Percentiles rank a stretch among this genome's conserved stretches.
phyloP scores from a whole-genome alignment of 2,329 filamentous ascomycete genomes.

The Cladophialophora yegresii region DNA sequence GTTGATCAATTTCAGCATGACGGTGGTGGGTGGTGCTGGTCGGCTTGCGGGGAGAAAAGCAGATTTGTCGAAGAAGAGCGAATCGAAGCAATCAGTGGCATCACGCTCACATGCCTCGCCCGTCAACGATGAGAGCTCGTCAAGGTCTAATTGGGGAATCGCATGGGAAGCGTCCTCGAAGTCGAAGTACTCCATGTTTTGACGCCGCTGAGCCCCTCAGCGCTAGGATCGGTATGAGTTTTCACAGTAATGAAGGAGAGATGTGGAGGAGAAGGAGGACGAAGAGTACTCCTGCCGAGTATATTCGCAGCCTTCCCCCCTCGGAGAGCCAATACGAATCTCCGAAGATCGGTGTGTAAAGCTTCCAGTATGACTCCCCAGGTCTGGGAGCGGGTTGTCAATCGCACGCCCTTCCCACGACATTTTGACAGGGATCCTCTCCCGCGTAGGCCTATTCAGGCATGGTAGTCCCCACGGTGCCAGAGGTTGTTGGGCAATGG shows the following conservation, averaged over 20 bases:
- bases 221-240: not conserved
- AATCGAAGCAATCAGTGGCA: conserved; percentile 43
- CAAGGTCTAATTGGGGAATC: conserved; percentile 41
- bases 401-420: conserved; percentile 31
- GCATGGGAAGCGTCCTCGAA: conserved; percentile 50
- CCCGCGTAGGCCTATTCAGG: conserved; percentile 1
- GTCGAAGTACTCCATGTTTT: conserved; percentile 51
- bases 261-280: conserved; percentile 1
- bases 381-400: not conserved
- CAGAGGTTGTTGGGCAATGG: not conserved
- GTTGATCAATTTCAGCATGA: conserved; percentile 37
- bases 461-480: not conserved
- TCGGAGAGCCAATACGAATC: conserved; percentile 20
- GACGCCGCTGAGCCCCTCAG: not conserved
- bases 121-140: conserved; percentile 45
- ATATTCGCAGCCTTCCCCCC: conserved; percentile 28
- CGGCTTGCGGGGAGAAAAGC: conserved; percentile 44
- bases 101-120: conserved; percentile 46
- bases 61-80: conserved; percentile 47
- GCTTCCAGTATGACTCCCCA: conserved; percentile 26
- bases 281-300: not conserved
- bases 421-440: conserved; percentile 23
- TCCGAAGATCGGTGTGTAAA: conserved; percentile 24
- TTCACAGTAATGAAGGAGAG: conserved; percentile 4
- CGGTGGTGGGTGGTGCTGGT: conserved; percentile 34